phyloP scores from a whole-genome alignment of 306 rosid species.

The Canavalia gladiata region DNA sequence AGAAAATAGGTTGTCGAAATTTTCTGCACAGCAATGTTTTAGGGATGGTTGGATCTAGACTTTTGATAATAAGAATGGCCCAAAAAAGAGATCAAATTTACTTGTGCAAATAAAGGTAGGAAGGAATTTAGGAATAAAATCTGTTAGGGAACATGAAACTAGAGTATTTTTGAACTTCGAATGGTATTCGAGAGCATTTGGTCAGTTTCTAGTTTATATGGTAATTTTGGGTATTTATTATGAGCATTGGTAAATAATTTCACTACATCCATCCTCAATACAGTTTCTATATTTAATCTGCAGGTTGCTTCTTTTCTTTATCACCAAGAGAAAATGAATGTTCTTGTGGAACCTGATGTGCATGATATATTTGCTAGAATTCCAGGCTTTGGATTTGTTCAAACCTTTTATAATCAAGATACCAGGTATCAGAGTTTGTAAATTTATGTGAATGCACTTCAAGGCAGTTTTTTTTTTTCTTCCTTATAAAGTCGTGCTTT shows the following conservation, averaged over 20 bases:
- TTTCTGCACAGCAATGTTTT: neutral
- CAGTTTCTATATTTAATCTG: constrained; percentile 45
- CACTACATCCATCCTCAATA: constrained; percentile 33
- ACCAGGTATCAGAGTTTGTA: constrained; percentile 70
- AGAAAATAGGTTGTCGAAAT: neutral
- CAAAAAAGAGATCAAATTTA: neutral
- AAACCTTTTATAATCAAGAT: constrained; percentile 95
- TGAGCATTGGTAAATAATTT: constrained; percentile 21
- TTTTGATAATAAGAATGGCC: constrained; percentile 29
- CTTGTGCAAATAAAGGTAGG: constrained; percentile 7
- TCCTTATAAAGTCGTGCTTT: constrained; percentile 34
- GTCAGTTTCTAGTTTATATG: neutral
- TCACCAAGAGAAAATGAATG: constrained; percentile 89
- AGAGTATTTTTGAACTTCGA: constrained; percentile 30
- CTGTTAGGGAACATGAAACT: constrained; percentile 13
- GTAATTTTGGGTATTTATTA: constrained; percentile 26
- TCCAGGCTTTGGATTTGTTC: constrained; percentile 98
- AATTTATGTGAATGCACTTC: constrained; percentile 25
- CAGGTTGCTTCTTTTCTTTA: constrained; percentile 84
- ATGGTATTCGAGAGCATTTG: constrained; percentile 9
- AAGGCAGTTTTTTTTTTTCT: constrained; percentile 1
- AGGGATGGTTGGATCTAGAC: neutral
- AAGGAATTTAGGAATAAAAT: constrained; percentile 27
- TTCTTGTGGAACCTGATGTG: constrained; percentile 95
- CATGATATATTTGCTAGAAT: constrained; percentile 94